Evolutionary conservation across 352 stramenopile species (phyloP).

Genomic region (Pythium periplocum): DNA sequence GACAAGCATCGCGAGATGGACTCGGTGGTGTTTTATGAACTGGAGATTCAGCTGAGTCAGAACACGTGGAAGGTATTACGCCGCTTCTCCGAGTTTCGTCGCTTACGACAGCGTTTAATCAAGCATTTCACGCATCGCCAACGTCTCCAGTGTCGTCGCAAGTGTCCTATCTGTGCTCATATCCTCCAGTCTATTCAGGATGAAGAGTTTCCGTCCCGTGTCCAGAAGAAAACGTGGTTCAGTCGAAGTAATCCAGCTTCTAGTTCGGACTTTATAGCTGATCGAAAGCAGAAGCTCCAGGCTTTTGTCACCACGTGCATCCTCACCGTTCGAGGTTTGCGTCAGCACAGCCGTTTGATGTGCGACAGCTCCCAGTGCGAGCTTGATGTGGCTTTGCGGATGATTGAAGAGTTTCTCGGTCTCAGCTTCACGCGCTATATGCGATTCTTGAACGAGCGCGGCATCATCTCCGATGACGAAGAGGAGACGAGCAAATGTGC

Average conservation of each 20-base stretch:
- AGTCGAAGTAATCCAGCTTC: too few relatives aligned
- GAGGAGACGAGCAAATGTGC: background rate
- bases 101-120: slow-evolving; percentile 48
- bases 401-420: slow-evolving; percentile 70
- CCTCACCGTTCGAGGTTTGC: slow-evolving; percentile 47
- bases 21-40: slow-evolving; percentile 58
- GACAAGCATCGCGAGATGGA: slow-evolving; percentile 44
- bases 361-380: slow-evolving; percentile 45
- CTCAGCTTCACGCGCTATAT: slow-evolving; percentile 65
- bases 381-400: slow-evolving; percentile 37
- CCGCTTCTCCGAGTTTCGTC: slow-evolving; percentile 74
- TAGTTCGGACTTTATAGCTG: slow-evolving; percentile 21
- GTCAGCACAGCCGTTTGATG: slow-evolving; percentile 55
- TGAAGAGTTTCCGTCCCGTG: slow-evolving; percentile 40
- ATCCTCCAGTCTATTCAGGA: slow-evolving; percentile 54
- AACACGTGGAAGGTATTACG: slow-evolving; percentile 48
- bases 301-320: slow-evolving; percentile 51
- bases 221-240: slow-evolving; percentile 12
- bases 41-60: slow-evolving; percentile 63
- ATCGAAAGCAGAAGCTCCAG: slow-evolving; percentile 49
- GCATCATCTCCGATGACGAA: slow-evolving; percentile 28
- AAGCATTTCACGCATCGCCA: slow-evolving; percentile 46
- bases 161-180: slow-evolving; percentile 56
- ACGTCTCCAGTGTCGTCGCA: slow-evolving; percentile 9
- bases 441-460: slow-evolving; percentile 58